phyloP scores from a whole-genome alignment of 2,329 filamentous ascomycete genomes.

The Diplodia scrobiculata region DNA sequence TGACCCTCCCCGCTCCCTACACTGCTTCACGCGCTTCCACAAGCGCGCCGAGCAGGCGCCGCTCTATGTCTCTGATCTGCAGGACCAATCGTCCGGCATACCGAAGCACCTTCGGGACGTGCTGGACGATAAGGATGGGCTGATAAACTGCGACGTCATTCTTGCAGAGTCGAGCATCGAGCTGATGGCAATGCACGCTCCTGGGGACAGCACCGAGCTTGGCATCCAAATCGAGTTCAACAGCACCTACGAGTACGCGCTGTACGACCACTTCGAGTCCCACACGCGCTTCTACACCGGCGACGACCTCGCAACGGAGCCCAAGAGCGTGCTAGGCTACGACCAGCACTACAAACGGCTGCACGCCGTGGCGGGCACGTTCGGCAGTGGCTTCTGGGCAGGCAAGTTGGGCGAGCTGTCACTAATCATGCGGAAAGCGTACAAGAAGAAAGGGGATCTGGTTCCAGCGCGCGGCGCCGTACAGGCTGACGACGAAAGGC shows the following conservation, averaged over 20 bases:
- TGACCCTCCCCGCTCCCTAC: constrained; percentile 36
- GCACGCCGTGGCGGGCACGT: constrained; percentile 38
- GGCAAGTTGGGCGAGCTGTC: constrained; percentile 29
- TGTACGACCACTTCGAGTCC: constrained; percentile 39
- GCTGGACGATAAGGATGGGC: constrained; percentile 34
- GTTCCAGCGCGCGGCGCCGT: constrained; percentile 20
- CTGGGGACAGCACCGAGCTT: constrained; percentile 38
- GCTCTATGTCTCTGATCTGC: constrained; percentile 9
- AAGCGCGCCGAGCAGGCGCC: constrained; percentile 34
- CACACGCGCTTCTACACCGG: constrained; percentile 42
- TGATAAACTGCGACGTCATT: constrained; percentile 39
- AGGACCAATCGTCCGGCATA: not conserved
- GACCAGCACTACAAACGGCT: constrained; percentile 36
- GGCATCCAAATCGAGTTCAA: constrained; percentile 41
- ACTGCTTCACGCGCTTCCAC: constrained; percentile 46
- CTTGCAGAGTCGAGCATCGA: constrained; percentile 49
- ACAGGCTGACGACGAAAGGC: constrained; percentile 30
- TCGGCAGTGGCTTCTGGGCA: constrained; percentile 52
- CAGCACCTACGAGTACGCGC: constrained; percentile 40
- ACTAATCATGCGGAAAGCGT: constrained; percentile 26
- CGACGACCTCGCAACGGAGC: constrained; percentile 37
- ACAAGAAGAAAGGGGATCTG: constrained; percentile 26
- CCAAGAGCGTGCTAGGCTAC: constrained; percentile 36
- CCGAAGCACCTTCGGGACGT: constrained; percentile 27
- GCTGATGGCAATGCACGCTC: constrained; percentile 45